Conservation (phyloP, 1,139 yeast genomes). For the Yamadazyma aaseri region DNA sequence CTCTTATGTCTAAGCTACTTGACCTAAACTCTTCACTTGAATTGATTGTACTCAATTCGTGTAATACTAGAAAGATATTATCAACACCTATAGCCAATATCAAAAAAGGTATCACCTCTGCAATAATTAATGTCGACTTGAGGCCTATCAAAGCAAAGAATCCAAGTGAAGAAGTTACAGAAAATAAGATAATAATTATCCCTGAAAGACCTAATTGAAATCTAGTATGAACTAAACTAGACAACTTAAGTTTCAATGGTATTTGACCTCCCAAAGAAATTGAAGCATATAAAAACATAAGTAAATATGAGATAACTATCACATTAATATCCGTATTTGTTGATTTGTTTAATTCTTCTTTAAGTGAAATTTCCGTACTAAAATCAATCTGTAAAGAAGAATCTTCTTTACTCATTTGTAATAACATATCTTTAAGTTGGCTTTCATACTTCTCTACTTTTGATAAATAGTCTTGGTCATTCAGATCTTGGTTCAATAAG, state of each 20-base stretch:
- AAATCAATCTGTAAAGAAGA: conserved; percentile 65
- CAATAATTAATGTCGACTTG: conserved; percentile 86
- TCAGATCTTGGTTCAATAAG: conserved; percentile 45
- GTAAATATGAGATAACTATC: conserved; percentile 69
- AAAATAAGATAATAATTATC: conserved; percentile 71
- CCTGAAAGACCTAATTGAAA: conserved; percentile 80
- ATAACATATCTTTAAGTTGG: conserved; percentile 55
- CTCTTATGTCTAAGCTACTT: conserved; percentile 36
- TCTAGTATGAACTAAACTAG: conserved; percentile 55
- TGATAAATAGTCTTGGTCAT: conserved; percentile 33
- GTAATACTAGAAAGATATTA: conserved; percentile 82
- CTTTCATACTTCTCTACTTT: conserved; percentile 64
- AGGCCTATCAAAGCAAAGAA: conserved; percentile 71
- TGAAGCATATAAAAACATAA: conserved; percentile 91
- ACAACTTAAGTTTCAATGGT: conserved; percentile 26
- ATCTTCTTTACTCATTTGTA: conserved; percentile 43
- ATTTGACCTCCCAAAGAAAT: conserved; percentile 69
- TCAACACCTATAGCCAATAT: conserved; percentile 94
- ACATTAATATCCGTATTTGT: conserved; percentile 77
- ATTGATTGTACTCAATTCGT: conserved; percentile 64
- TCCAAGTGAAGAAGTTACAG: conserved; percentile 82
- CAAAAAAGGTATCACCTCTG: conserved; percentile 95
- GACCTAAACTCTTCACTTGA: conserved; percentile 32
- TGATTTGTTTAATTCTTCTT: conserved; percentile 78
- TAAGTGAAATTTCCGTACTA: conserved; percentile 79